Evolutionary conservation across 73 alveolate species (phyloP).

Genomic region (Urostyla sp.): DNA sequence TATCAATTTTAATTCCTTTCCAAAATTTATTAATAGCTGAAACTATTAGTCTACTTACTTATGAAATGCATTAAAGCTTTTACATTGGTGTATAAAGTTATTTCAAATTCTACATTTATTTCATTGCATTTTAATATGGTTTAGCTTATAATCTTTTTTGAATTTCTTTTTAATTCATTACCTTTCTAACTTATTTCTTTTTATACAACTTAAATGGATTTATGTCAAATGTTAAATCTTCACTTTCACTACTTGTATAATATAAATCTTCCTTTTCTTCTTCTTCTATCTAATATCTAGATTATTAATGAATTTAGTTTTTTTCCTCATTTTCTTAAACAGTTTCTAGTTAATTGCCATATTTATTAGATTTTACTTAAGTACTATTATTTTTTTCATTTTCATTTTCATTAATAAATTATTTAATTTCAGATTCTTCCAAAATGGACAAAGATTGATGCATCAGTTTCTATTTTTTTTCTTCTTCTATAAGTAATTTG

Average conservation of each 20-base stretch:
- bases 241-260: background rate
- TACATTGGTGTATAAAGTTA: constrained; percentile 9
- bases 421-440: background rate
- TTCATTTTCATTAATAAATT: no score
- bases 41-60: constrained; percentile 1
- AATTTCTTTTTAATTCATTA: constrained; percentile 5
- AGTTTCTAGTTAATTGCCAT: background rate
- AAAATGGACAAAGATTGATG: background rate
- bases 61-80: constrained; percentile 27
- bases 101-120: background rate
- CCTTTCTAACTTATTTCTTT: background rate
- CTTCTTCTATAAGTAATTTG: background rate
- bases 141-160: constrained; percentile 7
- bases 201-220: background rate
- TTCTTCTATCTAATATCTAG: background rate
- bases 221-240: background rate
- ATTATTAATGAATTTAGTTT: background rate
- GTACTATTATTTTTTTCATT: no score
- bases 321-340: background rate
- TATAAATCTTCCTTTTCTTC: constrained; percentile 29
- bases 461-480: background rate
- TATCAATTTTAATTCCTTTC: constrained; percentile 25
- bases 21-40: constrained; percentile 35
- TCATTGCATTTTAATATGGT: constrained; percentile 25
- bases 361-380: no score